Base-by-base conservation (phyloP, 345 rosid genomes). In the Murraya paniculata region DNA sequence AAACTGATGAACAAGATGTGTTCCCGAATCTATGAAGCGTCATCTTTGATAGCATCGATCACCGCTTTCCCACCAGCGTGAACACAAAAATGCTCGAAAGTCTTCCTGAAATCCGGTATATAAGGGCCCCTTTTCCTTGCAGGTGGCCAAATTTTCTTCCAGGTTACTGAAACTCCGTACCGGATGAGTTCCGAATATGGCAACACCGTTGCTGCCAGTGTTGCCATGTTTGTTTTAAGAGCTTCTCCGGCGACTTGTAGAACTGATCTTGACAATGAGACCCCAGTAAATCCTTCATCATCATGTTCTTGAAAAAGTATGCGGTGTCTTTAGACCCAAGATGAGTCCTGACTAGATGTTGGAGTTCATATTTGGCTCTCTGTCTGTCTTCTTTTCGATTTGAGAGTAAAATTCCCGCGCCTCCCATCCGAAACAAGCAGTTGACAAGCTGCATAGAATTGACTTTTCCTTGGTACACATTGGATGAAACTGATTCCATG, bases 371-470 rank as follows among this genome's bases (percentile, higher is more conserved):
- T 27, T 81, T 71, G 11, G 85, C 82, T 58, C 36, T 65, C 13
- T 59, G 22, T 62, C 64, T 81, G 59, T 73, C 75, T 1, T 58
- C 69, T 36, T 39, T 62, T 6, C 64, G 55, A 68, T 87, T 85
- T 5, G 87, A 81, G 6, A 83, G 53, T 9, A 87, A 80, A 41
- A 87, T 59, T 7, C 87, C 84, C 2, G 85, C 81, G 9, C 87
- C 90, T 2, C 85, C 87, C 55, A 76, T 66, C 7, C 90, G 81
- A 56, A 87, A 85, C 22, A 87, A 71, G 68, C 80, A 48, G 69
- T 87, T 87, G 8, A 85, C 64, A 6, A 87, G 82, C 45, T 85
- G 76, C 87, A 87, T 87, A 11, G 88, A 79, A 74, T 64, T 81
- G 13, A 57, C 72, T 36, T 77, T 83, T 10, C 90, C 87, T 3